phyloP scores from a whole-genome alignment of 1,139 yeast species.

The Geotrichum klebahnii region DNA sequence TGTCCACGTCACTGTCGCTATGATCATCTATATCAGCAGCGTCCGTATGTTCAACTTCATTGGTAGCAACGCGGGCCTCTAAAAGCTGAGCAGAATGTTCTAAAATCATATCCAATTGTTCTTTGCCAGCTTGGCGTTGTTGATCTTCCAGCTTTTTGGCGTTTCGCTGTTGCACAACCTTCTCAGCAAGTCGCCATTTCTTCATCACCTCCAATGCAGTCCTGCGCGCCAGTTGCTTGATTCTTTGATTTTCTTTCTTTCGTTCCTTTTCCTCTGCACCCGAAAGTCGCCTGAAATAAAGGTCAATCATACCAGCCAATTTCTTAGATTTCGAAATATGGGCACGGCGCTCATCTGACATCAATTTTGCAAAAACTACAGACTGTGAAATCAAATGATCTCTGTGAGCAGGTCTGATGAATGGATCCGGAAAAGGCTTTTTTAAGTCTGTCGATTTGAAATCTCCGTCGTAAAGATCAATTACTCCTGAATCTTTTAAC shows the following conservation, averaged over 20 bases:
- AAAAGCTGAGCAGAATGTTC: constrained; percentile 87
- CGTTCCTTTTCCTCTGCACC: constrained; percentile 84
- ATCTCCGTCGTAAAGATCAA: constrained; percentile 41
- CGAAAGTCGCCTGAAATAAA: constrained; percentile 75
- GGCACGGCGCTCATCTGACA: constrained; percentile 61
- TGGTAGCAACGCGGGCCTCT: constrained; percentile 62
- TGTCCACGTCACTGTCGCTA: constrained; percentile 26
- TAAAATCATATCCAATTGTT: constrained; percentile 80
- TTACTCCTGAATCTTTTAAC: constrained; percentile 52
- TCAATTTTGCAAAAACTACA: constrained; percentile 61
- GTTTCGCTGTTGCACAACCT: constrained; percentile 54
- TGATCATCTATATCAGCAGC: no score
- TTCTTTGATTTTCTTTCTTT: constrained; percentile 51
- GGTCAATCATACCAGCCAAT: constrained; percentile 77
- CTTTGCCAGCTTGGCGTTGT: constrained; percentile 76
- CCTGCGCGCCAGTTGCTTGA: constrained; percentile 65
- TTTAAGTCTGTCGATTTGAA: constrained; percentile 43
- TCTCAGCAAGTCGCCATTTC: constrained; percentile 87
- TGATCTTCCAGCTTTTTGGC: constrained; percentile 39
- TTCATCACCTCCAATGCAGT: constrained; percentile 82
- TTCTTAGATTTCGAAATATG: constrained; percentile 68
- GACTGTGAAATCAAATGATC: constrained; percentile 81
- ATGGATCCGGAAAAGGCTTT: constrained; percentile 42
- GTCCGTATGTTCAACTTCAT: constrained; percentile 19
- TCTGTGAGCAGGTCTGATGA: constrained; percentile 49